Conservation (phyloP, 805 yeast genomes). For the Saccharomycopsis guyanensis region DNA sequence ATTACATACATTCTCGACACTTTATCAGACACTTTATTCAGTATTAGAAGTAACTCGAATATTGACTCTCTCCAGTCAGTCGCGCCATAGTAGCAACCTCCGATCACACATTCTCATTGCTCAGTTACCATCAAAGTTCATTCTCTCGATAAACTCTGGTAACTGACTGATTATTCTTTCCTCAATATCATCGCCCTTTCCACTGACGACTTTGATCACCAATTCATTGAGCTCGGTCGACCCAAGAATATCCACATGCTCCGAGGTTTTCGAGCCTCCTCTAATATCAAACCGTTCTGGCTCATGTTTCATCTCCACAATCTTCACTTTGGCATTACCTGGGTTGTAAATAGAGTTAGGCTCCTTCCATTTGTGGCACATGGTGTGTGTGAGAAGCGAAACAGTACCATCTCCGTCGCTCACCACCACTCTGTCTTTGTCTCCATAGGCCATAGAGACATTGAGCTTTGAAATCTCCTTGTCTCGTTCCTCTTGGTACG, state of each 20-base stretch:
- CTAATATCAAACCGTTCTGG: conserved; percentile 91
- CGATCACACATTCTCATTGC: too few species aligned
- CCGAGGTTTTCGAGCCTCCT: conserved; percentile 97
- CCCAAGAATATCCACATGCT: conserved; percentile 94
- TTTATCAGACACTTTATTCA: too few species aligned
- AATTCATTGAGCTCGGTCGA: conserved; percentile 88
- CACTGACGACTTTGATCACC: conserved; percentile 73
- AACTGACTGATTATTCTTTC: conserved; percentile 54
- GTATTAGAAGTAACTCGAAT: too few species aligned
- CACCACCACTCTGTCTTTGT: conserved; percentile 58
- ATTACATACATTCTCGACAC: too few species aligned
- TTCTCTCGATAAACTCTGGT: conserved; percentile 48
- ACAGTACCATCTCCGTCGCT: conserved; percentile 98
- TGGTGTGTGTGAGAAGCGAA: conserved; percentile 74
- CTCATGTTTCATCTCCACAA: conserved; percentile 88
- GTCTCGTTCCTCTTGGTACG: conserved; percentile 64
- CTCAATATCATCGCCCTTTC: conserved; percentile 61
- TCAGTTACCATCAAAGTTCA: conserved; percentile 38
- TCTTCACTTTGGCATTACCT: conserved; percentile 58
- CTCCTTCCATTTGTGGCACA: conserved; percentile 87
- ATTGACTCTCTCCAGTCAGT: too few species aligned
- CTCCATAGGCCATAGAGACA: conserved; percentile 62
- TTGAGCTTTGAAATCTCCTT: conserved; percentile 47
- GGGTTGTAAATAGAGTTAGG: conserved; percentile 68
- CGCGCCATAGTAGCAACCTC: too few species aligned